Conservation (phyloP, 2,329 filamentous ascomycete species). For the Leptoxyphium fumago region DNA sequence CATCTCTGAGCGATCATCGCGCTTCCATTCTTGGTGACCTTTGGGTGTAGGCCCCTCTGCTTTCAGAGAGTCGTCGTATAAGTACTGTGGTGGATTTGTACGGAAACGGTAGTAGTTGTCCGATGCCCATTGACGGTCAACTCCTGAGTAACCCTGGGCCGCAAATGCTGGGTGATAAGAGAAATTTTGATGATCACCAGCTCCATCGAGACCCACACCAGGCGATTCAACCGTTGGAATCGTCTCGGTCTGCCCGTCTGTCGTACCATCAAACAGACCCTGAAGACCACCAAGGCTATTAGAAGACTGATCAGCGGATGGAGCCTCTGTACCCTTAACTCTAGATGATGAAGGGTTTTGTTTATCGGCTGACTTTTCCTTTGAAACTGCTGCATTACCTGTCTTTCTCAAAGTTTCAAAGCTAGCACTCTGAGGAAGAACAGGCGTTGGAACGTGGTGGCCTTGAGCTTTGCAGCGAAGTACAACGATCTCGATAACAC, state of each 20-base stretch:
- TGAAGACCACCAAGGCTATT: background rate
- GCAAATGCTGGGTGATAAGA: too few relatives aligned
- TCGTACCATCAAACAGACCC: background rate
- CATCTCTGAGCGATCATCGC: background rate
- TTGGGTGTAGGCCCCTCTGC: background rate
- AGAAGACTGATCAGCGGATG: background rate
- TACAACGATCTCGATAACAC: conserved; percentile 34
- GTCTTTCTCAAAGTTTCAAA: background rate
- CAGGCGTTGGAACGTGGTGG: conserved; percentile 1
- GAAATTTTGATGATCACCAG: background rate
- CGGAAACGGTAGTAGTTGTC: background rate
- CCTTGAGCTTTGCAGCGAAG: conserved; percentile 25
- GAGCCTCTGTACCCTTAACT: background rate
- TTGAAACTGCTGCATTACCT: background rate
- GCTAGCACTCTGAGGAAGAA: background rate
- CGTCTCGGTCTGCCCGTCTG: background rate
- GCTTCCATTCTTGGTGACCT: background rate
- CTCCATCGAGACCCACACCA: background rate
- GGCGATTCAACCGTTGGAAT: background rate
- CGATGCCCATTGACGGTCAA: background rate
- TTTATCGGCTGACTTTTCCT: background rate
- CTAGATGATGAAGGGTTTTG: background rate
- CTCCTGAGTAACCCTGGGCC: too few relatives aligned
- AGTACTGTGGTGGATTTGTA: background rate
- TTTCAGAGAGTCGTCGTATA: background rate